Evolutionary conservation across 345 rosid species (phyloP).

Genomic region (Salix udensis): DNA sequence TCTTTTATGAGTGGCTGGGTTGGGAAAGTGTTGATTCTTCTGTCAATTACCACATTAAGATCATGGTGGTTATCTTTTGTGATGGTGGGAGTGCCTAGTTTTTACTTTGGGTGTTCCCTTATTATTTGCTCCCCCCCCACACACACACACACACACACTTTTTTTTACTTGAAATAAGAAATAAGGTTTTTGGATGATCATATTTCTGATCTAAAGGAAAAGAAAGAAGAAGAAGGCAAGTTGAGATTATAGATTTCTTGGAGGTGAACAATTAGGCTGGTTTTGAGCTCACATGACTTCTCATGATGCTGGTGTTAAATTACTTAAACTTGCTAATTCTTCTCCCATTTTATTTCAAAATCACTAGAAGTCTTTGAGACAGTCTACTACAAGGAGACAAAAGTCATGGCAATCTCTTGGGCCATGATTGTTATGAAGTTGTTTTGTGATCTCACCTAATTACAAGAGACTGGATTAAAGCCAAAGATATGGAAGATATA

Average conservation of each 20-base stretch:
- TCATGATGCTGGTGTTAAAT: not conserved
- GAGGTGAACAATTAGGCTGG: not conserved
- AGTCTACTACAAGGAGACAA: not conserved
- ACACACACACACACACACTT: no score
- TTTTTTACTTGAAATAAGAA: no score
- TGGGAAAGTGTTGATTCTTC: not conserved
- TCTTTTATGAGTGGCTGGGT: not conserved
- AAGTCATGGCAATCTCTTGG: not conserved
- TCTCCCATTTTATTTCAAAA: not conserved
- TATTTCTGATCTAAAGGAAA: no score
- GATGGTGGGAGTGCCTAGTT: not conserved
- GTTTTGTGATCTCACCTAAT: not conserved
- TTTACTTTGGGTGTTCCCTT: no score
- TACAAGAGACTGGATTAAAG: not conserved
- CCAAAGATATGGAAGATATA: not conserved
- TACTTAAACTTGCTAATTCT: not conserved
- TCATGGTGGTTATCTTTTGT: not conserved
- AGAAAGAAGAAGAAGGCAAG: not conserved
- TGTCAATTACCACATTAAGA: no score
- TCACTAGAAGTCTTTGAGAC: not conserved
- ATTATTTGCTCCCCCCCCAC: no score
- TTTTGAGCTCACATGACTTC: not conserved
- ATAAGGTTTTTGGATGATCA: no score
- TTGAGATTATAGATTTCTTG: not conserved
- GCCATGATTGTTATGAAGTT: not conserved